Base-by-base conservation (phyloP, 345 rosid species). In the Melaleuca alternifolia region DNA sequence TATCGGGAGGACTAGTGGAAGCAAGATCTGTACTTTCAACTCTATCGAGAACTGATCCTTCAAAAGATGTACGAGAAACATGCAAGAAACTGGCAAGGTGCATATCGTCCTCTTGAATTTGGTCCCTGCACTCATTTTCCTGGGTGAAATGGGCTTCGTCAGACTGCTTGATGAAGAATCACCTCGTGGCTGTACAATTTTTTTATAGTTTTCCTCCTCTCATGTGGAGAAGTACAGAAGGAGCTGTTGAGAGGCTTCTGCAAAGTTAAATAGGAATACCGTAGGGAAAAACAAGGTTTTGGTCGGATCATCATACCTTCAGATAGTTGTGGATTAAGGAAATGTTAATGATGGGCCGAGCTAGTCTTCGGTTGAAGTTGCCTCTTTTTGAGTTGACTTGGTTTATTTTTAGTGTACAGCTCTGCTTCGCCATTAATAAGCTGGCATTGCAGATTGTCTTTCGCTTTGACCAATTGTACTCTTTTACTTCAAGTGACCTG, bases 1-100 rank as follows among this genome's bases (percentile, higher is more conserved):
- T 97, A 89, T 93, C 98, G 18, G 94, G 86, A 23, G 96, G 93
- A 48, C 91, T 96, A 82, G 88, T 95, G 8, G 96, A 94, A 89
- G 98, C 98, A 84, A 94, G 94, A 92, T 89, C 93, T 51, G 89
- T 92, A 50, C 92, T 97, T 85, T 91, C 91, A 28, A 88, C 88
- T 77, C 76, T 94, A 85, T 91, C 92, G 84, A 85, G 87, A 48
- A 89, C 93, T 48, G 99, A 94, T 91, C 92, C 93, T 86, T 93
- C 96, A 9, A 88, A 46, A 26, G 92, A 95, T 33, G 84, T 96
- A 51, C 93, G 89, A 84, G 90, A 90, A 54, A 87, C 96, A 62
- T 95, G 98, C 88, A 84, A 87, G 61, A 91, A 94, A 89, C 91
- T 96, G 86, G 90, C 95, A 14, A 90, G 91, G 33, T 96, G 98